These are phyloP conservation scores for Cystobasidium ongulense DNA, from an alignment of 768 basidiomycete species.

Conservation along the genomic window DNA sequence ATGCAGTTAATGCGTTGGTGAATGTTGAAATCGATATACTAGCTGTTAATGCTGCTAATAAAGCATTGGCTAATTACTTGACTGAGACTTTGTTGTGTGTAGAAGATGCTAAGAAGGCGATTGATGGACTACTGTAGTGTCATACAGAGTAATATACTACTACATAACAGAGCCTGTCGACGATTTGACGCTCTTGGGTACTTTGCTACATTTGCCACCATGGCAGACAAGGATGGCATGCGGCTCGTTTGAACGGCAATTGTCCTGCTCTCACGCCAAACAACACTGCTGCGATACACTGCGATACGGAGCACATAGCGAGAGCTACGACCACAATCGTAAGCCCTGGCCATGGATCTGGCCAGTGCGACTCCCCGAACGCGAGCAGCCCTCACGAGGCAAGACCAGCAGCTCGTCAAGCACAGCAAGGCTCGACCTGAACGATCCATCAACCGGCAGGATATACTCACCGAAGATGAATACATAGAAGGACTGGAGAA, in stretches of 20 bases:
- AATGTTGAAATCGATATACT: slow-evolving; percentile 3
- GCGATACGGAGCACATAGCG: too few species aligned
- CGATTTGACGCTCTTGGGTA: too few species aligned
- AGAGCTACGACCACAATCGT: neutral
- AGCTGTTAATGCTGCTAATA: neutral
- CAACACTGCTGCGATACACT: neutral
- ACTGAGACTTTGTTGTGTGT: slow-evolving; percentile 17
- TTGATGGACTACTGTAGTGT: slow-evolving; percentile 8
- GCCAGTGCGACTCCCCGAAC: neutral
- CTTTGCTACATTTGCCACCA: too few species aligned
- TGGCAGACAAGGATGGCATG: too few species aligned
- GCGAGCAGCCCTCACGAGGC: slow-evolving; percentile 8
- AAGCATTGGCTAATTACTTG: slow-evolving; percentile 11
- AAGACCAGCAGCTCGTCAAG: slow-evolving; percentile 9
- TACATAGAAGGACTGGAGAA: slow-evolving; percentile 81
- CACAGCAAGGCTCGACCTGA: neutral
- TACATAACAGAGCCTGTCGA: too few species aligned
- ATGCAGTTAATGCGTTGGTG: neutral
- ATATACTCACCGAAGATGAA: slow-evolving; percentile 61
- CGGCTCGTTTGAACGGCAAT: neutral
- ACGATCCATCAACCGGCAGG: slow-evolving; percentile 19
- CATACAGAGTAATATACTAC: neutral
- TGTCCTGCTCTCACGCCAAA: neutral
- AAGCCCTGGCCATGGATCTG: neutral
- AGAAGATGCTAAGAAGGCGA: neutral